Conservation (phyloP, 345 rosid species). For the Aquilaria sinensis region DNA sequence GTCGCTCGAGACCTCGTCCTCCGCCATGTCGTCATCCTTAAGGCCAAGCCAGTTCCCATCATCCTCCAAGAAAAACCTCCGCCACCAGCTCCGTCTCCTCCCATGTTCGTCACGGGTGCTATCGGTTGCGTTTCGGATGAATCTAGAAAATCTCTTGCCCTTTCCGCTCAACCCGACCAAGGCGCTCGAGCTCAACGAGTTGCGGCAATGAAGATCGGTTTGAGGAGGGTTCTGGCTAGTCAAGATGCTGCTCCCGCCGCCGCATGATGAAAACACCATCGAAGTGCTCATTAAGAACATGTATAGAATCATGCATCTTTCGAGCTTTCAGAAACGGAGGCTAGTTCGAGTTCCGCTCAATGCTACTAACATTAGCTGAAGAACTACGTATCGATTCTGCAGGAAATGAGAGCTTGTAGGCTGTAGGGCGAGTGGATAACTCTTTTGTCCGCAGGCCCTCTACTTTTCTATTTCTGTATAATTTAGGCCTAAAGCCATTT, state of each 20-base stretch:
- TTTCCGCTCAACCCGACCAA: conserved; percentile 18
- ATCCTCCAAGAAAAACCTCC: conserved; percentile 64
- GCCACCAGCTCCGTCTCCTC: conserved; percentile 75
- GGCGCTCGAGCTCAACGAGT: conserved; percentile 16
- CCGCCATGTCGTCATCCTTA: conserved; percentile 50
- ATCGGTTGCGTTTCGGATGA: conserved; percentile 40
- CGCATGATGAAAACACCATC: conserved; percentile 28
- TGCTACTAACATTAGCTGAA: conserved; percentile 6
- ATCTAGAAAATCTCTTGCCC: conserved; percentile 29
- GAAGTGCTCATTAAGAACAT: conserved; percentile 71
- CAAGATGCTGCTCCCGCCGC: conserved; percentile 37
- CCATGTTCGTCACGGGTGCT: conserved; percentile 16
- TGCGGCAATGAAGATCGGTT: conserved; percentile 10
- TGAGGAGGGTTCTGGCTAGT: conserved; percentile 20
- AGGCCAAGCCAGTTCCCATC: conserved; percentile 90
- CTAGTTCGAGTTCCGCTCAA: conserved; percentile 2
- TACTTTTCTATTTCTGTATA: too few relatives aligned
- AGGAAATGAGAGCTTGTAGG: too few relatives aligned
- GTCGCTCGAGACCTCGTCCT: conserved; percentile 25
- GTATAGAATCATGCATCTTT: conserved; percentile 42
- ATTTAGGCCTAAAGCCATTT: too few relatives aligned
- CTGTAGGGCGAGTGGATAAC: too few relatives aligned
- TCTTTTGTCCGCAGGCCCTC: too few relatives aligned
- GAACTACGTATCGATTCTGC: conserved; percentile 8
- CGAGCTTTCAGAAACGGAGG: conserved; percentile 3